Conservation (phyloP, 2,329 filamentous ascomycete species). For the Pseudogymnoascus sp. region DNA sequence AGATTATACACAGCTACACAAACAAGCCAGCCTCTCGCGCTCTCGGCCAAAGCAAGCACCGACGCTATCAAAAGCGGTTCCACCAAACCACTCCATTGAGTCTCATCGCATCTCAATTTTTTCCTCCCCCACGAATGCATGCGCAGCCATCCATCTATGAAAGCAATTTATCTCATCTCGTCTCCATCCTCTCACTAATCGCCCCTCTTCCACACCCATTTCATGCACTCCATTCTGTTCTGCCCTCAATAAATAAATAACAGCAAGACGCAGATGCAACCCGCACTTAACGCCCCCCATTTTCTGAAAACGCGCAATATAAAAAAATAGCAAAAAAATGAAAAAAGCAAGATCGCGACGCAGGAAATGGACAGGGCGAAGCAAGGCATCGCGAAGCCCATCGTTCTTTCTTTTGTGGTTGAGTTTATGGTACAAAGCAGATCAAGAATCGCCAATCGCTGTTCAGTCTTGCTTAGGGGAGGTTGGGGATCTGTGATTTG, state of each 20-base stretch:
- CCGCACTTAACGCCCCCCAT: conserved; percentile 6
- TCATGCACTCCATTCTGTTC: conserved; percentile 7
- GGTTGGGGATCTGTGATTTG: conserved; percentile 31
- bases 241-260: conserved; percentile 4
- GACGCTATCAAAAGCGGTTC: neutral
- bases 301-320: conserved; percentile 2
- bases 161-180: conserved; percentile 7
- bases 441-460: neutral
- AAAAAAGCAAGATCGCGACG: conserved; percentile 6
- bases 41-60: neutral
- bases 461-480: conserved; percentile 33
- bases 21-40: neutral
- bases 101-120: conserved; percentile 8
- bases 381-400: neutral
- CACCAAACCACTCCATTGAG: conserved; percentile 9
- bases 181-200: neutral
- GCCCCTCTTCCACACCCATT: neutral
- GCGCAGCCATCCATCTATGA: neutral
- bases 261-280: conserved; percentile 6
- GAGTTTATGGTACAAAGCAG: conserved; percentile 10
- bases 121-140: conserved; percentile 2
- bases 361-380: neutral
- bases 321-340: neutral
- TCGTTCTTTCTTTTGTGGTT: conserved; percentile 2
- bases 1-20: conserved; percentile 9